These are phyloP conservation scores for Phoma sp. DNA, from an alignment of 2,329 filamentous ascomycete species.

Conservation along the genomic window DNA sequence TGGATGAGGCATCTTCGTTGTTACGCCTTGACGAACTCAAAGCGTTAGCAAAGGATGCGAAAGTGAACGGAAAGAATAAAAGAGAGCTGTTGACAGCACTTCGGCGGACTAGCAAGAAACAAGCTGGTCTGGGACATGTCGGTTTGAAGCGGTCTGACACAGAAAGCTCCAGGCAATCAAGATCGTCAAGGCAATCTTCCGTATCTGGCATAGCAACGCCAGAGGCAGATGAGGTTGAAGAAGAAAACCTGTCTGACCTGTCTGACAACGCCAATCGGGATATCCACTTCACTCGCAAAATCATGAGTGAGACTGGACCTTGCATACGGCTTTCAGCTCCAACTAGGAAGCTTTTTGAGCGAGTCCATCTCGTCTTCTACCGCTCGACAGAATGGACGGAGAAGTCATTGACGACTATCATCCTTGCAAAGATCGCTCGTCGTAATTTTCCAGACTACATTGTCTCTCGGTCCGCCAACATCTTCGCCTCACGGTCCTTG, in stretches of 20 bases:
- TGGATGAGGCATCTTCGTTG: constrained; percentile 84
- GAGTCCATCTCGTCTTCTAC: constrained; percentile 95
- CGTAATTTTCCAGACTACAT: constrained; percentile 90
- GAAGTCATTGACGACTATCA: constrained; percentile 93
- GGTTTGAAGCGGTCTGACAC: constrained; percentile 70
- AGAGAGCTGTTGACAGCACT: constrained; percentile 77
- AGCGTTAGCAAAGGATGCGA: constrained; percentile 80
- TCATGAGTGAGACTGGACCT: constrained; percentile 76
- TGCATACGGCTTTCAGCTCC: constrained; percentile 80
- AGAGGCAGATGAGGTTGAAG: constrained; percentile 43
- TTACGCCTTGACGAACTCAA: constrained; percentile 90
- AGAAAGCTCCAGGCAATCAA: constrained; percentile 60
- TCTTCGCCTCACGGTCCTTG: constrained; percentile 77
- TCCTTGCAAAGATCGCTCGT: constrained; percentile 86
- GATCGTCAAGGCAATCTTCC: constrained; percentile 57
- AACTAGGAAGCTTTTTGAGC: constrained; percentile 82
- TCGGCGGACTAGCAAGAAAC: constrained; percentile 73
- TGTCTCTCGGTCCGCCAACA: constrained; percentile 86
- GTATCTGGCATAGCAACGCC: constrained; percentile 43
- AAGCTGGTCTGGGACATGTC: constrained; percentile 74
- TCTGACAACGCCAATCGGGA: constrained; percentile 66
- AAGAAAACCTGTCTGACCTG: constrained; percentile 45
- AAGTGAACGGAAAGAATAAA: constrained; percentile 87
- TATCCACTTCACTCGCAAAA: constrained; percentile 76
- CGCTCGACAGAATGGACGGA: constrained; percentile 96